phyloP scores from a whole-genome alignment of 2,329 filamentous ascomycete genomes.

The Zarea fungicola region DNA sequence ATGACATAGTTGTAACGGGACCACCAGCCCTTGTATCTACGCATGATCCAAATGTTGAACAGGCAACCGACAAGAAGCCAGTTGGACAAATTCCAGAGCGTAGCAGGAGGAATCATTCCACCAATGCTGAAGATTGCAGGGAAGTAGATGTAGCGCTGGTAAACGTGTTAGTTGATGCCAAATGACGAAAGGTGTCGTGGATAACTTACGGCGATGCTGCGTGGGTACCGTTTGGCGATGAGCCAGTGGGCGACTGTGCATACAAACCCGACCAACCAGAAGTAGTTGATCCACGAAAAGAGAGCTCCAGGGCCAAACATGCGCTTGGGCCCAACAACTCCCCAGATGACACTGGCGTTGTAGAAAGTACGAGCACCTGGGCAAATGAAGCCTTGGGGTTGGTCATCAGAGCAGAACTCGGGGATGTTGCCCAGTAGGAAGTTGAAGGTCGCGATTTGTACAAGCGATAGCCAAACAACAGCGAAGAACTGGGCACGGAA shows the following conservation, averaged over 20 bases:
- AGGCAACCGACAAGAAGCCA: conserved; percentile 51
- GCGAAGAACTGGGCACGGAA: conserved; percentile 35
- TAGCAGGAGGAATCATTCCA: conserved; percentile 48
- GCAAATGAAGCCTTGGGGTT: conserved; percentile 46
- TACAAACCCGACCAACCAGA: conserved; percentile 50
- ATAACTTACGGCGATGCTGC: conserved; percentile 20
- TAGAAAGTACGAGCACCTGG: conserved; percentile 52
- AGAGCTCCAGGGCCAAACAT: conserved; percentile 30
- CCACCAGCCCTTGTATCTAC: conserved; percentile 52
- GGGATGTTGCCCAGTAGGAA: conserved; percentile 37
- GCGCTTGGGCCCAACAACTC: conserved; percentile 41
- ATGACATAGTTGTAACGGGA: conserved; percentile 54
- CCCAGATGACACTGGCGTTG: conserved; percentile 53
- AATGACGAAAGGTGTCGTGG: background rate
- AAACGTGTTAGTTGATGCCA: background rate
- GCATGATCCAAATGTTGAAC: conserved; percentile 50
- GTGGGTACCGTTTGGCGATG: conserved; percentile 41
- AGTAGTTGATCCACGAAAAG: conserved; percentile 47
- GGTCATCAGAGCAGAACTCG: conserved; percentile 40
- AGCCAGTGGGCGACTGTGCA: conserved; percentile 46
- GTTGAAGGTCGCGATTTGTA: conserved; percentile 26
- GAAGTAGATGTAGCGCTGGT: conserved; percentile 45
- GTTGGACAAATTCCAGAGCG: conserved; percentile 48
- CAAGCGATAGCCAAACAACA: conserved; percentile 26
- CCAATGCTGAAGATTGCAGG: conserved; percentile 49